These are phyloP conservation scores for Rutstroemia sp. DNA, from an alignment of 2,329 filamentous ascomycete species.

Conservation along the genomic window DNA sequence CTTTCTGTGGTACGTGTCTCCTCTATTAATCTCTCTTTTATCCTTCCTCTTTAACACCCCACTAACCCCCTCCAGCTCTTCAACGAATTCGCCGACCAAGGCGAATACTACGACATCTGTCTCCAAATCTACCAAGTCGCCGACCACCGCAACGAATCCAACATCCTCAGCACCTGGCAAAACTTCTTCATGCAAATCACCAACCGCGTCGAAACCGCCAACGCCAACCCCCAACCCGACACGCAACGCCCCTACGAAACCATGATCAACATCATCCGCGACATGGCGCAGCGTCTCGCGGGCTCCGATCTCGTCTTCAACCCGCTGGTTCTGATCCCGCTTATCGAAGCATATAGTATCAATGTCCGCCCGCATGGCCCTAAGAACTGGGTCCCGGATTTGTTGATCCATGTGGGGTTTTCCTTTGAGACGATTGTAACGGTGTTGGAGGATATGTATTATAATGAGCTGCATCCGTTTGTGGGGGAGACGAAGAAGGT, in stretches of 20 bases:
- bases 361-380: conserved; percentile 46
- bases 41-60: conserved; percentile 8
- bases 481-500: conserved; percentile 44
- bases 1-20: conserved; percentile 61
- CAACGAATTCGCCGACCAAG: conserved; percentile 84
- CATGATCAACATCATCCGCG: conserved; percentile 55
- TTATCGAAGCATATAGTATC: conserved; percentile 55
- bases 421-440: conserved; percentile 53
- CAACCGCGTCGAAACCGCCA: conserved; percentile 40
- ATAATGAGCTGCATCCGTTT: conserved; percentile 59
- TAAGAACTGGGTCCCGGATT: conserved; percentile 41
- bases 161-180: conserved; percentile 80
- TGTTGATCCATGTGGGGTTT: conserved; percentile 56
- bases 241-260: conserved; percentile 59
- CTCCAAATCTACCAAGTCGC: conserved; percentile 87
- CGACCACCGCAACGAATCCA: conserved; percentile 80
- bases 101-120: conserved; percentile 88
- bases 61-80: conserved; percentile 56
- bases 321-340: conserved; percentile 50
- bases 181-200: conserved; percentile 63
- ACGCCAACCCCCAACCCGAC: conserved; percentile 26
- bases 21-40: neutral
- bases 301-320: conserved; percentile 62
- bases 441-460: conserved; percentile 59
- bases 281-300: conserved; percentile 57